Evolutionary conservation across 1,284 basidiomycete species (phyloP).

Genomic region (Schizophyllum commune): DNA sequence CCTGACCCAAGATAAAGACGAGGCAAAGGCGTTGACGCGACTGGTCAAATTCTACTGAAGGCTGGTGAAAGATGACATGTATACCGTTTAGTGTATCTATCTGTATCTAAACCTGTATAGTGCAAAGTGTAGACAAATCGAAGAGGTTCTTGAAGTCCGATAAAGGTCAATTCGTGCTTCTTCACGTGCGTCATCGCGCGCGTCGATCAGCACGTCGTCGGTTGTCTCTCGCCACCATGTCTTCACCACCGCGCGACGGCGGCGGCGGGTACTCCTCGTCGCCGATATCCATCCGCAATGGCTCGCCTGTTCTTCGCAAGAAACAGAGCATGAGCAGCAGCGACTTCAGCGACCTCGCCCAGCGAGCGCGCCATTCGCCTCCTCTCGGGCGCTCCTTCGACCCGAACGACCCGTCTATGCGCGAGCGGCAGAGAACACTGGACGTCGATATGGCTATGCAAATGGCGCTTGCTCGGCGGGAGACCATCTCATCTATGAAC

Average conservation of each 20-base stretch:
- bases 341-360: slow-evolving; percentile 26
- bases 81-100: no score
- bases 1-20: slow-evolving; percentile 1
- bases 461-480: slow-evolving; percentile 65
- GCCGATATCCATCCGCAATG: slow-evolving; percentile 33
- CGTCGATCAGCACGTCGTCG: neutral
- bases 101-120: no score
- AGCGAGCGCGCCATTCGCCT: slow-evolving; percentile 52
- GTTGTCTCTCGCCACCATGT: slow-evolving; percentile 13
- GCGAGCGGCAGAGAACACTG: slow-evolving; percentile 77
- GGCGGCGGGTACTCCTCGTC: slow-evolving; percentile 28
- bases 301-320: slow-evolving; percentile 31
- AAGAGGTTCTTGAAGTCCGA: no score
- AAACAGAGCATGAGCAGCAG: slow-evolving; percentile 33
- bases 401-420: slow-evolving; percentile 58
- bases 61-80: no score
- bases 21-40: slow-evolving; percentile 4
- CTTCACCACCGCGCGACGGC: slow-evolving; percentile 17
- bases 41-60: slow-evolving; percentile 11
- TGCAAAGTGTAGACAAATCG: no score
- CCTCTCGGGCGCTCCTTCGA: slow-evolving; percentile 55
- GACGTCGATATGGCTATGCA: slow-evolving; percentile 83
- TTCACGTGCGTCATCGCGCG: neutral
- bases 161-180: neutral
- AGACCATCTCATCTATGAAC: slow-evolving; percentile 35